Evolutionary conservation across 2,329 filamentous ascomycete genomes (phyloP), one percentile per base, ranked within the genome.

Genomic region (Berkeleyomyces basicola): DNA sequence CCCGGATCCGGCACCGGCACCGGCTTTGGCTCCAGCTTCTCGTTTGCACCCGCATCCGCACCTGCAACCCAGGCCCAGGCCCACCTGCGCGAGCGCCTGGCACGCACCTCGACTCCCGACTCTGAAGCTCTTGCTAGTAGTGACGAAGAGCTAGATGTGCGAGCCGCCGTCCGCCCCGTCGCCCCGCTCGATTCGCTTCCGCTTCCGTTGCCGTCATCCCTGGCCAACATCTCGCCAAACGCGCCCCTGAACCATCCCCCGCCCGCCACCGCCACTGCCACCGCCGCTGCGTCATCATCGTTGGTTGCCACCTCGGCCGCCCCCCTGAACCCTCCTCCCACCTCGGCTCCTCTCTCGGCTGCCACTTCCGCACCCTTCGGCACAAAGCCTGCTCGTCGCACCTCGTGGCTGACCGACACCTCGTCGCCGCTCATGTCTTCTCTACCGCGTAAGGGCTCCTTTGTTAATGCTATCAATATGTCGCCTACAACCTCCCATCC

Each of bases 51-150:
- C 67, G 71, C 68, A 77, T 72, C 77, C 66, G 72, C 79, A 61
- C 76, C 82, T 31, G 82, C 74, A 68, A 86, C 78, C 68, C 83
- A 86, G 64, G 51, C 51, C n/a, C 51, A 59, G 42, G 82, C 83
- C 46, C 76, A 85, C 46, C 75, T 88, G 58, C 78, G 89, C 42
- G 88, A 92, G 59, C 93, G 90, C 72, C 78, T 86, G 59, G 63
- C 55, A 63, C 83, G 91, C 68, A 87, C 88, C 61, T 90, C 90
- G 6, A 96, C 92, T 1, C 92, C 92, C 31, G 93, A 97, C 71
- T 96, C 91, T 3, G 92, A 97, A 71, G 92, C 89, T 60, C 77
- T 97, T 65, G 90, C 87, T 61, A 97, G 92, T 67, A 96, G 91
- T 10, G 93, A 97, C 72, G 93, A 97, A 72, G 93, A 99, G 73